These are phyloP conservation scores for Venturia aucupariae DNA, from an alignment of 2,329 filamentous ascomycete species.

Conservation along the genomic window DNA sequence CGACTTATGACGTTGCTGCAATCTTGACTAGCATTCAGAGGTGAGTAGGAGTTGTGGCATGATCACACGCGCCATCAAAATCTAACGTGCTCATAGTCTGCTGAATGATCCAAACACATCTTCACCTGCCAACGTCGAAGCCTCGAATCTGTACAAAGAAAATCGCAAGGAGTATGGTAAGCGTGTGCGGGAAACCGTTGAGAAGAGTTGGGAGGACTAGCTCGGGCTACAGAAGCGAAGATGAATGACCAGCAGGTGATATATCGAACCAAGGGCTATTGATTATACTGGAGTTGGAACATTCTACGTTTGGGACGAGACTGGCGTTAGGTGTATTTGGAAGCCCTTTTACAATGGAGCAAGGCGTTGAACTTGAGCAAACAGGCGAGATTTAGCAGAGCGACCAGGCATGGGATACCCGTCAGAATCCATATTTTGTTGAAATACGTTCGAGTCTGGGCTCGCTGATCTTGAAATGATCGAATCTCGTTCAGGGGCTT, in stretches of 20 bases:
- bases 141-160: constrained; percentile 96
- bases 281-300: background rate
- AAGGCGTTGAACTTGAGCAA: background rate
- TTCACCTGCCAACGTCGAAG: constrained; percentile 94
- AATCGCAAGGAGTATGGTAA: constrained; percentile 96
- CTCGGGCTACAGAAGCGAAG: background rate
- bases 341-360: background rate
- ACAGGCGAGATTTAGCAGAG: background rate
- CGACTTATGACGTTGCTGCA: constrained; percentile 95
- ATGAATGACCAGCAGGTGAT: background rate
- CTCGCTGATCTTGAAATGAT: background rate
- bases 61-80: background rate
- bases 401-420: background rate
- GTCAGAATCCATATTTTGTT: background rate
- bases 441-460: background rate
- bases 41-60: constrained; percentile 37
- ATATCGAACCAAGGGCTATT: background rate
- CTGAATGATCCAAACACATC: constrained; percentile 98
- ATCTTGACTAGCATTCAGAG: constrained; percentile 97
- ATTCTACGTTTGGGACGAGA: background rate
- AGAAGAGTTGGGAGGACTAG: constrained; percentile 98
- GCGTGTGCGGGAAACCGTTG: constrained; percentile 88
- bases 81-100: constrained; percentile 48
- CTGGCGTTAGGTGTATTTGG: background rate
- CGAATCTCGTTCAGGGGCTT: too few species aligned